A percentile compares a stretch with the other conserved stretches of the same genome.
Evolutionary conservation across 345 rosid genomes (phyloP).

Genomic region (Streptanthus diversifolius): DNA sequence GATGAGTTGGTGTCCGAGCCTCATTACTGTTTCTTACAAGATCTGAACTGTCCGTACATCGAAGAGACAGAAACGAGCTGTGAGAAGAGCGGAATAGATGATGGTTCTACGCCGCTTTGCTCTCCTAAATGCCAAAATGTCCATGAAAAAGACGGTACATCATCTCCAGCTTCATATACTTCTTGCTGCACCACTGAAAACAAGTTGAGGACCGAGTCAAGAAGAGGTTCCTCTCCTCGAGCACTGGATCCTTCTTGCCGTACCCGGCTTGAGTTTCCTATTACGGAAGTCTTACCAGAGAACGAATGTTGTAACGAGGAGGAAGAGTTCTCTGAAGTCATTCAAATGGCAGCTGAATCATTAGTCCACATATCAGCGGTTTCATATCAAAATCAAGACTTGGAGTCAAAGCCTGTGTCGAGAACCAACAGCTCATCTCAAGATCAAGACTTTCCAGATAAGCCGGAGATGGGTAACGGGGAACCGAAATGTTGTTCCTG

Average conservation of each 20-base stretch:
- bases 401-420: constrained; percentile 14
- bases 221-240: constrained; percentile 20
- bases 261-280: constrained; percentile 29
- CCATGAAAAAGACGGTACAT: constrained; percentile 28
- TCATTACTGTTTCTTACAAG: constrained; percentile 29
- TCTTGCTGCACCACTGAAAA: constrained; percentile 36
- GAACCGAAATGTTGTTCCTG: constrained; percentile 40
- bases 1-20: constrained; percentile 21
- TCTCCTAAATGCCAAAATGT: constrained; percentile 29
- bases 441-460: constrained; percentile 11
- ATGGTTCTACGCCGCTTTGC: constrained; percentile 4
- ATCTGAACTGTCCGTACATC: constrained; percentile 31
- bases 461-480: constrained; percentile 9
- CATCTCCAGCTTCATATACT: constrained; percentile 34
- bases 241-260: constrained; percentile 25
- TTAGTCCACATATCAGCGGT: constrained; percentile 43
- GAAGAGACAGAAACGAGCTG: constrained; percentile 28
- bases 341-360: constrained; percentile 60
- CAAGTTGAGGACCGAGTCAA: constrained; percentile 19
- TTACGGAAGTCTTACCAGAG: constrained; percentile 5
- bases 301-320: constrained; percentile 8
- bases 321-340: constrained; percentile 31
- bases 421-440: constrained; percentile 17
- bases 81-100: constrained; percentile 30
- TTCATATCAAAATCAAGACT: constrained; percentile 22